Evolutionary conservation across 805 yeast genomes (phyloP), one percentile per base, ranked within the genome.

Genomic region (Diddensiella santjacobensis): DNA sequence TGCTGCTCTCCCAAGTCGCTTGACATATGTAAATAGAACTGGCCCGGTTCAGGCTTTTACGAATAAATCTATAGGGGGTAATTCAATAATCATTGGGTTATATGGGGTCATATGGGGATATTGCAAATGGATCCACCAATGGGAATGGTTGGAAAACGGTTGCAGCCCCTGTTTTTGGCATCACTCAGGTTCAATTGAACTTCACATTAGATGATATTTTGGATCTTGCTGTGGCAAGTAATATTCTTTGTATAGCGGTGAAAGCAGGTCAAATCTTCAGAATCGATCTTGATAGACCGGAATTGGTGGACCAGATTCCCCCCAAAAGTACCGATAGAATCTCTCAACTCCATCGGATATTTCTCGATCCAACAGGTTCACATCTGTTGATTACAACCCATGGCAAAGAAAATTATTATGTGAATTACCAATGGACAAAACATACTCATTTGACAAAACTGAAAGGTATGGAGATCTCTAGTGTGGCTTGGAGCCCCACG

Each of bases 241-340:
- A 84, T 56, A 65, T 76, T 3, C 72, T 85, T 35, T 73, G 77
- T 48, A 66, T 84, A 41, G 78, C 82, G 0, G 68, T 80, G 48
- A 68, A 68, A 42, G 65, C 73, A 5, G 83, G 84, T 0, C 59
- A 71, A 13, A 64, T 85, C n/a, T 77, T 77, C 54, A 65, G 84
- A n/a, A 83, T 86, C 26, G 80, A 84, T 56, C 66, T 85, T 53
- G 81, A 79, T 44, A 72, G 72, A 43, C 93, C 93, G 1, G 79
- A 83, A 30, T 71, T 70, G 4, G 81, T 85, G 3, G 73, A 71
- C 37, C 65, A 69, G 35, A 56, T 68, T 17, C 65, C 69, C 40
- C 54, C 57, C 41, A 59, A 60, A 23, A 47, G 55, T 18, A 54
- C 58, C 1, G 68, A 62, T 22, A 42, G 38, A 20, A 41, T 56